Conservation (phyloP, 768 basidiomycete genomes). For the Termitomyces sp. region DNA sequence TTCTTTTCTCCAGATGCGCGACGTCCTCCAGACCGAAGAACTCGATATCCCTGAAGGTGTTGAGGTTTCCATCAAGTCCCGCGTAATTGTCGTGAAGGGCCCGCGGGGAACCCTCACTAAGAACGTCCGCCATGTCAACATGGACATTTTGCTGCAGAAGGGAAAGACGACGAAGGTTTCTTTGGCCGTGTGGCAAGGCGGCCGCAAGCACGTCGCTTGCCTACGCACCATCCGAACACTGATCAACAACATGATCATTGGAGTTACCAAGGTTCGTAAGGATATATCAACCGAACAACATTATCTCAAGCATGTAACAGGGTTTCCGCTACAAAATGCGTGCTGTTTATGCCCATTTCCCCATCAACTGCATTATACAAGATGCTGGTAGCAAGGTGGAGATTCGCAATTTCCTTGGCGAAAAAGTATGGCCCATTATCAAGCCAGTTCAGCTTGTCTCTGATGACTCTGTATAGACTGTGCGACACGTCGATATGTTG, state of each 20-base stretch:
- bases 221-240: slow-evolving; percentile 92
- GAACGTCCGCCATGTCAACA: slow-evolving; percentile 88
- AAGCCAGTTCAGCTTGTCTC: neutral
- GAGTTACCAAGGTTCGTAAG: slow-evolving; percentile 82
- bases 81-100: slow-evolving; percentile 88
- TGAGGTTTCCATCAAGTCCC: slow-evolving; percentile 83
- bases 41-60: slow-evolving; percentile 85
- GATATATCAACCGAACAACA: neutral
- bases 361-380: slow-evolving; percentile 97
- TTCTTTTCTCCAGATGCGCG: slow-evolving; percentile 67
- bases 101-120: slow-evolving; percentile 92
- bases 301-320: slow-evolving; percentile 36
- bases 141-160: slow-evolving; percentile 87
- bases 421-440: slow-evolving; percentile 59
- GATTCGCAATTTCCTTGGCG: slow-evolving; percentile 94
- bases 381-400: slow-evolving; percentile 69
- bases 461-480: slow-evolving; percentile 50
- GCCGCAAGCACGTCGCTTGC: slow-evolving; percentile 98
- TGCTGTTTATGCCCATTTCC: slow-evolving; percentile 99
- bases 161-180: slow-evolving; percentile 77
- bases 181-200: slow-evolving; percentile 97
- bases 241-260: slow-evolving; percentile 96
- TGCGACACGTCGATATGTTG: slow-evolving; percentile 91
- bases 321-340: slow-evolving; percentile 99
- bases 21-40: slow-evolving; percentile 92